Percentiles rank a stretch among this genome's conserved stretches.
phyloP scores from a whole-genome alignment of 768 basidiomycete species.

The Boletales sp. region DNA sequence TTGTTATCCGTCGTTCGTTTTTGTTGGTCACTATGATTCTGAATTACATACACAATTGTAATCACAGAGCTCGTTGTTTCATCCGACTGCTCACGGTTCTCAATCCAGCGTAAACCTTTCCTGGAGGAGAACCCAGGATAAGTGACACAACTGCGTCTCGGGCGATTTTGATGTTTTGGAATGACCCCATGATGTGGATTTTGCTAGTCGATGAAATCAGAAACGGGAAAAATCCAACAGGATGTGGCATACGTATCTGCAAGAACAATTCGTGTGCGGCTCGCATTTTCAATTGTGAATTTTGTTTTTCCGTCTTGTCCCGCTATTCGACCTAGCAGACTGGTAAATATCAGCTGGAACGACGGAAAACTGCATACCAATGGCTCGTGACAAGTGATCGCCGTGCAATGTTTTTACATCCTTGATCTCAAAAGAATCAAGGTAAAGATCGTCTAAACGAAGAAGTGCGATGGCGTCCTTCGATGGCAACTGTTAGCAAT shows the following conservation, averaged over 20 bases:
- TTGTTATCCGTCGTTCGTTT: constrained; percentile 2
- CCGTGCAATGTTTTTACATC: constrained; percentile 98
- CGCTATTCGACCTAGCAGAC: constrained; percentile 79
- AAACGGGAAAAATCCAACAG: background rate
- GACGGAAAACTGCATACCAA: constrained; percentile 51
- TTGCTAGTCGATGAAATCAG: constrained; percentile 51
- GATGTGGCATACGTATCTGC: constrained; percentile 81
- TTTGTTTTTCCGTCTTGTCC: constrained; percentile 99
- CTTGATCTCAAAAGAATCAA: constrained; percentile 98
- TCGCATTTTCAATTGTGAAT: constrained; percentile 97
- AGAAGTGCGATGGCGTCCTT: constrained; percentile 95
- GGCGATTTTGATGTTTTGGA: constrained; percentile 98
- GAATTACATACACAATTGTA: constrained; percentile 1
- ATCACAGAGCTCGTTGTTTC: constrained; percentile 84
- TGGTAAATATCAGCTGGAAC: constrained; percentile 2
- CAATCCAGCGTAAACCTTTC: constrained; percentile 88
- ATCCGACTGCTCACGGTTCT: constrained; percentile 89
- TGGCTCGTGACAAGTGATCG: constrained; percentile 96
- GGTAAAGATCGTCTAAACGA: constrained; percentile 93
- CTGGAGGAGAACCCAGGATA: constrained; percentile 93
- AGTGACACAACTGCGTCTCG: constrained; percentile 94
- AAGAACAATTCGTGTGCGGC: constrained; percentile 94
- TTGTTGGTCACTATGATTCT: background rate
- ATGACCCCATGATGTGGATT: constrained; percentile 98
- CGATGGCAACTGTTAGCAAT: constrained; percentile 1